Conservation (phyloP, 2,329 filamentous ascomycete genomes). For the Pseudogymnoascus destructans region DNA sequence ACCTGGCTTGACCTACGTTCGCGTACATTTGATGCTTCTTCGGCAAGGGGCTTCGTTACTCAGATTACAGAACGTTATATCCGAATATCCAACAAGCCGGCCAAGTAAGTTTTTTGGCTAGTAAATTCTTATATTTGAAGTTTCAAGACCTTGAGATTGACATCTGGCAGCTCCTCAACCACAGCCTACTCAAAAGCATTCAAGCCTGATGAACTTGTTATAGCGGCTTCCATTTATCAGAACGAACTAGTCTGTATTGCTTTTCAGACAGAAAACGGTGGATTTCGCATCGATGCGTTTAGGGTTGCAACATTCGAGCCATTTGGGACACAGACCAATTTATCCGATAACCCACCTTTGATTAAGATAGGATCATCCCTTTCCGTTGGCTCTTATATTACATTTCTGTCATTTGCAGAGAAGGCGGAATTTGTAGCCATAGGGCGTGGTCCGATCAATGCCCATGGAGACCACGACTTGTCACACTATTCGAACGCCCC, state of each 20-base stretch:
- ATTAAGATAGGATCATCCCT: background rate
- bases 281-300: background rate
- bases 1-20: conserved; percentile 39
- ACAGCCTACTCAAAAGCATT: background rate
- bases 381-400: background rate
- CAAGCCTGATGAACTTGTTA: background rate
- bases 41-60: conserved; percentile 30
- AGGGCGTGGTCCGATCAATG: background rate
- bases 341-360: background rate
- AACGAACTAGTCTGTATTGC: conserved; percentile 2
- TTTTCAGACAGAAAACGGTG: background rate
- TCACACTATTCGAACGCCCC: background rate
- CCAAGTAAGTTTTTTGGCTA: background rate
- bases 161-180: background rate
- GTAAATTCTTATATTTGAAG: background rate
- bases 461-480: background rate
- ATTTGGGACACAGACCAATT: background rate
- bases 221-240: conserved; percentile 10
- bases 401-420: background rate
- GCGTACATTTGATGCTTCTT: conserved; percentile 37
- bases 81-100: background rate
- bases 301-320: background rate
- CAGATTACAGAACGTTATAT: conserved; percentile 42
- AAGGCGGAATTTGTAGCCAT: background rate
- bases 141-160: background rate